Evolutionary conservation across 768 basidiomycete species (phyloP), one percentile per base, ranked within the genome.

Genomic region (Tulasnella sp.): DNA sequence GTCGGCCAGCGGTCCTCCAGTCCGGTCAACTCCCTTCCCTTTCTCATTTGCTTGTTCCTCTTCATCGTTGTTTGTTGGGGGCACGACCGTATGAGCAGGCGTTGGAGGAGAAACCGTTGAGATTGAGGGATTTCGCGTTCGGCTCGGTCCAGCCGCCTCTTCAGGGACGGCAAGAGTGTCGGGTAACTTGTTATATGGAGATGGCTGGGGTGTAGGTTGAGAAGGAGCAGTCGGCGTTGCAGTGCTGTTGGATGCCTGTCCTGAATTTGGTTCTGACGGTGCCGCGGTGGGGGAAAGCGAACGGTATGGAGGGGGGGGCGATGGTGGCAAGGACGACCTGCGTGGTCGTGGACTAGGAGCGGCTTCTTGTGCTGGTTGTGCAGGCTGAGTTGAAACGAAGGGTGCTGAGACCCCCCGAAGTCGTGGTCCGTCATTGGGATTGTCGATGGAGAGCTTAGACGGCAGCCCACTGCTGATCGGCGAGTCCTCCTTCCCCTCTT

Each of bases 1-100:
- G 3, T 80, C 70, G 73, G 55, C 55, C 55, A 57, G 26, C 5
- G 55, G 55, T n/a, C 55, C 55, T 29, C 55, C 55, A 11, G 55
- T 57, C 2, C 55, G 55, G 6, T 80, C 78, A 16, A 80, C 80
- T 71, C 83, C 84, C 18, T 82, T 80, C 79, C 42, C 39, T n/a
- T 73, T 75, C 26, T 71, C 69, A 6, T 69, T 46, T 32, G 37
- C 42, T 77, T 29, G 55, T 32, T 42, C 23, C 73, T 29, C 73
- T 20, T 29, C 55, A 1, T 55, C 74, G 74, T 37, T 61, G 3
- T 11, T 42, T 69, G 67, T 70, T 11, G 39, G 61, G 3, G 42
- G 57, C 4, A 77, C 37, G 23, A 44, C 23, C 32, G 32, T 75
- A 51, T 75, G 74, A 3, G 51, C 35, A 32, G 57, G 32, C n/a